Evolutionary conservation across 768 basidiomycete genomes (phyloP), one percentile per base, ranked within the genome.

Genomic region (Naematelia encephala): DNA sequence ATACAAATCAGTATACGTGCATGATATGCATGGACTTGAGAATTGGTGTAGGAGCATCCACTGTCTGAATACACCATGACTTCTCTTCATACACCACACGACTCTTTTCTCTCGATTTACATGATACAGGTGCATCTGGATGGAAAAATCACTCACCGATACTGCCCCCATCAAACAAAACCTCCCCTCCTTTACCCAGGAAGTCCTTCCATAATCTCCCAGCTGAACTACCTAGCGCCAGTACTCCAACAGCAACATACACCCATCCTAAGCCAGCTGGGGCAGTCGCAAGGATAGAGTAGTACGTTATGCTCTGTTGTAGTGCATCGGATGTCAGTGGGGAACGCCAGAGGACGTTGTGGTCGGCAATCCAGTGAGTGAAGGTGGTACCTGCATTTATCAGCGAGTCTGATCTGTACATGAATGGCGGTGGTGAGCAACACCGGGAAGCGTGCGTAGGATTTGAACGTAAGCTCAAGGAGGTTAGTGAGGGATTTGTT

Each of bases 291-390:
- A 74, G 55, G 5, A 66, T 39, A n/a, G 73, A 69, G 56, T 78
- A 78, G 62, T 78, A 78, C 16, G 60, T 60, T 22, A 77, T 70
- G 3, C 73, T 69, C 5, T 68, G 64, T 13, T 57, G 52, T 11
- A 76, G 54, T 2, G 77, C 73, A 14, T 72, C 64, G 11, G 67
- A 29, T 5, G 77, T 77, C 8, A 75, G 56, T 2, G 76, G 75
- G 4, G 71, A 67, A 3, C 67, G 56, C 75, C 75, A 78, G 27
- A 78, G 69, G 16, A 72, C 67, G 57, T 78, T 75, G 57, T 78
- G 77, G 45, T 78, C 77, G 8, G 72, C 75, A 51, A 75, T 73
- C 75, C 75, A 76, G 57, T 74, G 73, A 19, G 68, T 67, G 52
- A 74, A 76, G 13, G 75, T 76, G 1, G 75, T 72, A 2, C 75